Evolutionary conservation across 208 protist genomes (phyloP).

Genomic region (Vickermania spadyakhi): DNA sequence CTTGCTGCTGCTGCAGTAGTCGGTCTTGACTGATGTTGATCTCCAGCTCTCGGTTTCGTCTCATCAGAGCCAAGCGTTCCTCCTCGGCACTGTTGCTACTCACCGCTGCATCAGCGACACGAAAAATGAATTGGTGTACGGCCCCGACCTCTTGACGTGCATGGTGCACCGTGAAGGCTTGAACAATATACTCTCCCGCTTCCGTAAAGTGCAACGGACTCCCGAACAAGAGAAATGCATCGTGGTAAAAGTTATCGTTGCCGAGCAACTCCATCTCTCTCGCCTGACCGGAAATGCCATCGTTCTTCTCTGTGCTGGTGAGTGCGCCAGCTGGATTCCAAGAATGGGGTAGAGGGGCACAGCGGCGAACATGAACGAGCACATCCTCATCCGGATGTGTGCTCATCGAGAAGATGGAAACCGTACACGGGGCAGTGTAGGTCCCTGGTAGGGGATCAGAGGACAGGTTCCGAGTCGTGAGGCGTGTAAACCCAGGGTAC

Average conservation of each 20-base stretch:
- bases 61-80: not conserved
- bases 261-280: conserved; percentile 41
- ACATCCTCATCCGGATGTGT: conserved; percentile 27
- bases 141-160: conserved; percentile 28
- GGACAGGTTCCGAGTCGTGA: conserved; percentile 10
- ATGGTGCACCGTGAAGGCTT: conserved; percentile 56
- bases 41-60: not conserved
- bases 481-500: conserved; percentile 16
- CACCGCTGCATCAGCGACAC: conserved; percentile 5
- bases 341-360: not conserved
- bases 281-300: not conserved
- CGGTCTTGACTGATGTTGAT: not conserved
- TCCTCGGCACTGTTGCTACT: not conserved
- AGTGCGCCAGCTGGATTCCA: not conserved
- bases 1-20: not conserved
- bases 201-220: conserved; percentile 39
- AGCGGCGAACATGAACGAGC: conserved; percentile 24
- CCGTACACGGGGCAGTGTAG: conserved; percentile 13
- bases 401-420: conserved; percentile 15
- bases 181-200: conserved; percentile 46
- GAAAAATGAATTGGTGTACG: conserved; percentile 61
- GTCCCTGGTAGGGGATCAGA: conserved; percentile 14
- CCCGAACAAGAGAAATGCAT: conserved; percentile 49
- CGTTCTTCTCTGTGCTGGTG: not conserved
- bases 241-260: conserved; percentile 35